Percentiles rank a stretch among this genome's conserved stretches.
Conservation (phyloP, 1,284 basidiomycete genomes). For the Puccinia novopanici region DNA sequence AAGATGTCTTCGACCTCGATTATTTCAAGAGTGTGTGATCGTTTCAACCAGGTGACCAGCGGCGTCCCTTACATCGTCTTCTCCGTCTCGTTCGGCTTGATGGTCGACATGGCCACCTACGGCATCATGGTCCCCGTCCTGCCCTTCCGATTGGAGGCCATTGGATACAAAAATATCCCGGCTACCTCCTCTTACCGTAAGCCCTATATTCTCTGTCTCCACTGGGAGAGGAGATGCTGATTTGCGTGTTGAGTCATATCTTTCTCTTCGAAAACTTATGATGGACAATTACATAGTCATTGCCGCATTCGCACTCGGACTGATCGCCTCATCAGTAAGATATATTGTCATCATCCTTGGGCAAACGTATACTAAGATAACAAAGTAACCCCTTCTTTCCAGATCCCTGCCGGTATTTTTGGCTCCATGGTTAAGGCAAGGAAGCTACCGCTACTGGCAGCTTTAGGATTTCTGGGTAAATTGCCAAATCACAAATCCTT, state of each 20-base stretch:
- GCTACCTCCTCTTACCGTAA: slow-evolving; percentile 34
- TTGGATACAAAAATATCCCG: slow-evolving; percentile 21
- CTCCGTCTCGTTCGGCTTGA: slow-evolving; percentile 40
- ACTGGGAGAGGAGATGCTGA: not conserved
- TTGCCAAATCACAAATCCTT: not conserved
- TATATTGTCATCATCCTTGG: not conserved
- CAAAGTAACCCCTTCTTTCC: not conserved
- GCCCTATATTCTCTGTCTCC: not conserved
- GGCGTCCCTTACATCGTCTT: slow-evolving; percentile 29
- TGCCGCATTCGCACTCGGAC: slow-evolving; percentile 39
- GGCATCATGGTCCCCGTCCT: slow-evolving; percentile 42
- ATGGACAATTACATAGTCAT: slow-evolving; percentile 10
- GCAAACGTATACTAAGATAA: not conserved
- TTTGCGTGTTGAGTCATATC: not conserved
- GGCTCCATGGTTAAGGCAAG: slow-evolving; percentile 23
- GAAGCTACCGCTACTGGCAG: slow-evolving; percentile 26
- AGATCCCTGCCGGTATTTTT: slow-evolving; percentile 9
- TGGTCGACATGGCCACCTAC: slow-evolving; percentile 38
- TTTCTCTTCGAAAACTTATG: not conserved
- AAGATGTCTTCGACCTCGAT: no score
- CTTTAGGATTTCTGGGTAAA: slow-evolving; percentile 16
- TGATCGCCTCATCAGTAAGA: slow-evolving; percentile 36
- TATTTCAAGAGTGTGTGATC: not conserved
- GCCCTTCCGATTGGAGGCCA: slow-evolving; percentile 21
- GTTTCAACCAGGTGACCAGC: slow-evolving; percentile 10